Evolutionary conservation across 768 basidiomycete genomes (phyloP), one percentile per base, ranked within the genome.

Genomic region (Psilocybe tampanensis): DNA sequence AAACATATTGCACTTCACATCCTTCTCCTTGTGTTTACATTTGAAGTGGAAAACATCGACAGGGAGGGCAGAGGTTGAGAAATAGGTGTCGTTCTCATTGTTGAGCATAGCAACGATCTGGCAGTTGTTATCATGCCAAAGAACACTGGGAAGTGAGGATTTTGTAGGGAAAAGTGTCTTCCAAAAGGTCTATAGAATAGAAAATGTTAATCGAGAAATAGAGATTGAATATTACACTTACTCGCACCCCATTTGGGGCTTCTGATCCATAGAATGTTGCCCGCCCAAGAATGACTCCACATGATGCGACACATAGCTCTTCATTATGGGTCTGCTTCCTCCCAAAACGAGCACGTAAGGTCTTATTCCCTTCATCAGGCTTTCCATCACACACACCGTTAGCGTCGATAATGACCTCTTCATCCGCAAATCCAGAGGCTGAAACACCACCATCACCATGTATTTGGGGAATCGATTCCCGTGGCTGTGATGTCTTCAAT

Each of bases 241-340:
- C 66, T n/a, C 19, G 34, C 7, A 70, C 66, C 32, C 47, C 51
- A 33, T 59, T 53, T 1, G 59, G 51, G 1, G 65, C 64, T 43
- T 74, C 70, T 0, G 71, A 59, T 0, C 63, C 64, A 57, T 49
- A 73, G 24, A 71, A 66, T 12, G 70, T 69, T 7, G 65, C 67
- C 0, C 64, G 48, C 1, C 58, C 65, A 45, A 66, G 24, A 24
- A 72, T 66, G 8, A 71, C 49, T 0, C 71, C 70, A 64, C 72
- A 73, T 1, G 68, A 54, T 1, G 26, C 36, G 7, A 68, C 64
- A 43, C 58, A 48, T 0, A 68, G 33, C 54, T 73, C 64, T 53
- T 72, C 71, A 54, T 70, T 72, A 39, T 72, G 71, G 0, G 71
- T 74, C 6, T 63, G 34, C 26, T 59, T 42, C 8, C 68, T 58